These are phyloP conservation scores for Arabis hirsuta DNA, from an alignment of 345 rosid genomes.

Conservation along the genomic window DNA sequence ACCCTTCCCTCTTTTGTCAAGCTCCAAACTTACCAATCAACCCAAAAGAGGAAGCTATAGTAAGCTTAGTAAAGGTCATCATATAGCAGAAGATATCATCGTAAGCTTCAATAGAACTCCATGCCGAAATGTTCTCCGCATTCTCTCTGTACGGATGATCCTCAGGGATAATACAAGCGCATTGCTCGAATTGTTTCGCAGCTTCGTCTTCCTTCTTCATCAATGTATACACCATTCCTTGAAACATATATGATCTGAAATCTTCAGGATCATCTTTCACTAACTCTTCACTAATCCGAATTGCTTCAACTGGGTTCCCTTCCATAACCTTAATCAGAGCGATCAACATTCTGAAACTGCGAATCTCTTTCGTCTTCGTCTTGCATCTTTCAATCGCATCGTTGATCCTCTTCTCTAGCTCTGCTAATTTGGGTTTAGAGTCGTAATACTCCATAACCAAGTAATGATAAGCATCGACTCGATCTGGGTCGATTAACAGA, in stretches of 20 bases:
- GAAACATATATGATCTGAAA: slow-evolving; percentile 70
- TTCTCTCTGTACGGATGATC: slow-evolving; percentile 66
- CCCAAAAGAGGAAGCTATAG: not conserved
- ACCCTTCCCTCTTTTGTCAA: not conserved
- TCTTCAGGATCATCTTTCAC: slow-evolving; percentile 76
- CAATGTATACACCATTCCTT: slow-evolving; percentile 68
- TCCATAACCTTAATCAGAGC: slow-evolving; percentile 70
- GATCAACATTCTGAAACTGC: slow-evolving; percentile 65
- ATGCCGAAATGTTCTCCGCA: not conserved
- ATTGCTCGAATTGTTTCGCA: slow-evolving; percentile 64
- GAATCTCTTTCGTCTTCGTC: slow-evolving; percentile 53
- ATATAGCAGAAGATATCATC: not conserved
- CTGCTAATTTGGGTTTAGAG: slow-evolving; percentile 47
- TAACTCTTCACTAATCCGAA: slow-evolving; percentile 67
- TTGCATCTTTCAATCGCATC: slow-evolving; percentile 66
- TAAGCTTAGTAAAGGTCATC: not conserved
- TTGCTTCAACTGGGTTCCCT: slow-evolving; percentile 60
- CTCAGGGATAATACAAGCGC: slow-evolving; percentile 60
- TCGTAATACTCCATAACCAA: slow-evolving; percentile 64
- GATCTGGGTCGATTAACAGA: slow-evolving; percentile 57
- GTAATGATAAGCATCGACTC: slow-evolving; percentile 80
- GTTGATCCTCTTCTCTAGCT: slow-evolving; percentile 57
- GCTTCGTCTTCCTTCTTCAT: slow-evolving; percentile 73
- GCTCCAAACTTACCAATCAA: not conserved
- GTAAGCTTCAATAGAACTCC: slow-evolving; percentile 5